Evolutionary conservation across 441 rosid genomes (phyloP).

Genomic region (Oxalis stricta): DNA sequence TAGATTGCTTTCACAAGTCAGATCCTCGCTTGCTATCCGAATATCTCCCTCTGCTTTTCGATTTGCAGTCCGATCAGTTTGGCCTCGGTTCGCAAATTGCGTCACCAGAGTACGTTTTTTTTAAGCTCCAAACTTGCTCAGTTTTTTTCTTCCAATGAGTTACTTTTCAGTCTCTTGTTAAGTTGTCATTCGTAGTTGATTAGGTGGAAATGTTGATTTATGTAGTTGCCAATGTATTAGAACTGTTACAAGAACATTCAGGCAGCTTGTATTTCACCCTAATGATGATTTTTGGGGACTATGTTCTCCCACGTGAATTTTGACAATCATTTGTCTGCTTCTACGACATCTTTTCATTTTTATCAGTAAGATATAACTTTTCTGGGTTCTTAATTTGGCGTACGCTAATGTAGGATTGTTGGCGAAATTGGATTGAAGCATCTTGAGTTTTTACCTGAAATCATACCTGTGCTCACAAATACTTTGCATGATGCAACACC

Average conservation of each 20-base stretch:
- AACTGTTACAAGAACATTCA: background rate
- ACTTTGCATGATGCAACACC: conserved; percentile 70
- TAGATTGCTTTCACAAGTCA: conserved; percentile 26
- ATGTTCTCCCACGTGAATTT: too few relatives aligned
- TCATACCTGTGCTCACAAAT: conserved; percentile 55
- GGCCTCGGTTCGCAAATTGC: conserved; percentile 77
- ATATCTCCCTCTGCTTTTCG: conserved; percentile 63
- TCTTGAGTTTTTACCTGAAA: conserved; percentile 62
- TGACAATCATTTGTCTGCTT: too few relatives aligned
- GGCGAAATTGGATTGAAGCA: conserved; percentile 76
- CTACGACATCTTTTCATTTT: background rate
- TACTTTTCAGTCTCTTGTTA: too few relatives aligned
- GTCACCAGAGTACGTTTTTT: conserved; percentile 51
- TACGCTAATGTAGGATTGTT: conserved; percentile 69
- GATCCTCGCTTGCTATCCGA: conserved; percentile 34
- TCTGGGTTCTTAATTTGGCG: too few relatives aligned
- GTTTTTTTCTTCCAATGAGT: too few relatives aligned
- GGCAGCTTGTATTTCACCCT: background rate
- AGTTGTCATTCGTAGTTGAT: too few relatives aligned
- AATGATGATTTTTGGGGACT: background rate
- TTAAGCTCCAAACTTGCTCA: conserved; percentile 3
- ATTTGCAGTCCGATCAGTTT: conserved; percentile 55
- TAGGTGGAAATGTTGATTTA: too few relatives aligned
- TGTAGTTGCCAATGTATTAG: too few relatives aligned
- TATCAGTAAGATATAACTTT: background rate